phyloP scores from a whole-genome alignment of 148 eudicot species.

The Nepenthes gracilis region DNA sequence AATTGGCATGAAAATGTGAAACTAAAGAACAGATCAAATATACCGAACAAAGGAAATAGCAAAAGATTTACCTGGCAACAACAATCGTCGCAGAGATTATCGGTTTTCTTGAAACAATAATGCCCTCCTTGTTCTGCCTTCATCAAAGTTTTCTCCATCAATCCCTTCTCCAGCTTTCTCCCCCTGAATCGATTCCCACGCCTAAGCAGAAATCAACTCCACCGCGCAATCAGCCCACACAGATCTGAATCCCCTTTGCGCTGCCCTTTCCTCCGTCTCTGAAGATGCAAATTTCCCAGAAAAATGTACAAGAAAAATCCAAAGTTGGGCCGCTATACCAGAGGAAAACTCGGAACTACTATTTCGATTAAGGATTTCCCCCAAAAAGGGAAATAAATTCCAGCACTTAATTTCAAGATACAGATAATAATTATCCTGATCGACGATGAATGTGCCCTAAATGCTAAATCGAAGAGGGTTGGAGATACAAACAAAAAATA shows the following conservation, averaged over 20 bases:
- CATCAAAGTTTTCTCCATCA: constrained; percentile 3
- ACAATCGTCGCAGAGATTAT: constrained; percentile 10
- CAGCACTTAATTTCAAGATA: no score
- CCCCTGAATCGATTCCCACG: not conserved
- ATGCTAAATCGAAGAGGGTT: no score
- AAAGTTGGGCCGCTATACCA: no score
- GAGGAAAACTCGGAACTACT: no score
- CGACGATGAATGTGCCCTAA: no score
- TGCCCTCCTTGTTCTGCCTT: constrained; percentile 10
- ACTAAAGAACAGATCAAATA: not conserved
- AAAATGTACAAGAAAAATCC: no score
- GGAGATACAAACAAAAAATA: no score
- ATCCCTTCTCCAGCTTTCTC: not conserved
- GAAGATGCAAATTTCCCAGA: no score
- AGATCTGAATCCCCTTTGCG: not conserved
- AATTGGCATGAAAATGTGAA: not conserved
- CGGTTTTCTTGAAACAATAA: constrained; percentile 12
- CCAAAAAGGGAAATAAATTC: no score
- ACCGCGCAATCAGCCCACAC: not conserved
- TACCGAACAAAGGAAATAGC: not conserved
- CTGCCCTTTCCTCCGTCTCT: no score
- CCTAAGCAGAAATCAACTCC: not conserved
- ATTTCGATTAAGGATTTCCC: no score
- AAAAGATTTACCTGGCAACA: constrained; percentile 9
- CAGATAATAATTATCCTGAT: no score